These are phyloP conservation scores for Dioszegia hungarica DNA, from an alignment of 768 basidiomycete species.

Conservation along the genomic window DNA sequence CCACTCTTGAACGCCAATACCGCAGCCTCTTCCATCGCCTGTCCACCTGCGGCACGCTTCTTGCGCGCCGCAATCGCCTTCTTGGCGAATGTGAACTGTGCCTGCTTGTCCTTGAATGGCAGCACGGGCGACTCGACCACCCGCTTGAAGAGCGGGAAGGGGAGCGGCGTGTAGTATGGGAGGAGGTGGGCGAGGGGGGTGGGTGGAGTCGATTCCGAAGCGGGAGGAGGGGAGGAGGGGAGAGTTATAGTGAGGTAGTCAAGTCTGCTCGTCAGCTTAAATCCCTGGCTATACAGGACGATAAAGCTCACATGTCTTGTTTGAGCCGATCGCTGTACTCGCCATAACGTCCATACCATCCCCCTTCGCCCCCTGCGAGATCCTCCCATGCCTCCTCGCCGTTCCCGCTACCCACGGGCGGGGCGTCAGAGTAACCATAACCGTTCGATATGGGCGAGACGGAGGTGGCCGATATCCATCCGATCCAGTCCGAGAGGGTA, in stretches of 20 bases:
- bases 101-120: constrained; percentile 65
- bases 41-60: constrained; percentile 44
- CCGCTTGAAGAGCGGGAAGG: constrained; percentile 60
- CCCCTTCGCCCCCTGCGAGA: not conserved
- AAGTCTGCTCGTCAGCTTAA: constrained; percentile 9
- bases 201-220: constrained; percentile 5
- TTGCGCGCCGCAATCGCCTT: constrained; percentile 80
- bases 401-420: too few relatives aligned
- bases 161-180: constrained; percentile 62
- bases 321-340: constrained; percentile 32
- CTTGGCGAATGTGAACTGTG: constrained; percentile 86
- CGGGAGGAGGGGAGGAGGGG: constrained; percentile 2
- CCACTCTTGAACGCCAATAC: constrained; percentile 76
- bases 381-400: constrained; percentile 4
- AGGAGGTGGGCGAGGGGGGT: constrained; percentile 19
- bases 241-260: constrained; percentile 26
- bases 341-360: constrained; percentile 19
- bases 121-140: constrained; percentile 35
- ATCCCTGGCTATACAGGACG: too few relatives aligned
- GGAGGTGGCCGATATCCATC: constrained; percentile 55
- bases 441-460: not conserved
- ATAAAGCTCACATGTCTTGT: constrained; percentile 37
- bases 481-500: constrained; percentile 70
- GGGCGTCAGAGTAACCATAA: not conserved
- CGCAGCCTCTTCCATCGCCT: constrained; percentile 62